Evolutionary conservation across 2,329 filamentous ascomycete species (phyloP), one percentile per base, ranked within the genome.

Genomic region (Aspergillus latus): DNA sequence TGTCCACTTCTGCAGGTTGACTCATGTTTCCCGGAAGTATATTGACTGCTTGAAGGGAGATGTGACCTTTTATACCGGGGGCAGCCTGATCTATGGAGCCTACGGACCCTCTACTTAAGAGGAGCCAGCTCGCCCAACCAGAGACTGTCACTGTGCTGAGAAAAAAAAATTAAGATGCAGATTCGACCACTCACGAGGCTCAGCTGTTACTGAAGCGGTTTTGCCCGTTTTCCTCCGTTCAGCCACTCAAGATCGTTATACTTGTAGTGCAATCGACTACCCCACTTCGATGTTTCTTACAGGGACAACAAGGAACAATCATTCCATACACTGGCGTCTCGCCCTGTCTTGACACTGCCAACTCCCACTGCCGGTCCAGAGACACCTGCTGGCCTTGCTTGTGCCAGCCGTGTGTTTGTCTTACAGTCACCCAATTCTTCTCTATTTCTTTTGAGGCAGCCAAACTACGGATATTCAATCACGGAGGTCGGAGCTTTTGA

Each of bases 381-480:
- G 16, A 39, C 13, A 30, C 37, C 50, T 43, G 26, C 43, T 52
- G 47, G 51, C 26, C 21, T 36, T 43, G 36, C 47, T 52, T 44
- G 42, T 59, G 43, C 54, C 54, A 57, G 21, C 49, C 48, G 52
- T 50, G 42, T 47, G 44, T 49, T 48, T 58, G 50, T 50, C 49
- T 49, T 42, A 43, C 56, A 37, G 49, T 60, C 56, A 58, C 52
- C 56, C 29, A 56, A 53, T 54, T 53, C 40, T 45, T 47, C 29
- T 42, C 43, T 43, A 28, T 4, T 29, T 40, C 26, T 21, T 21
- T 21, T 39, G 28, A 30, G 26, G 37, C 52, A 44, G 45, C 52
- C 36, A 29, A 26, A 10, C 39, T 15, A 26, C 34, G 34, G 11
- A 16, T 28, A 34, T 49, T 28, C n/a, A 10, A 21, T 21, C 21